A percentile compares a stretch with the other conserved stretches of the same genome.
Conservation (phyloP, 805 yeast genomes). For the Zygotorulaspora florentina region DNA sequence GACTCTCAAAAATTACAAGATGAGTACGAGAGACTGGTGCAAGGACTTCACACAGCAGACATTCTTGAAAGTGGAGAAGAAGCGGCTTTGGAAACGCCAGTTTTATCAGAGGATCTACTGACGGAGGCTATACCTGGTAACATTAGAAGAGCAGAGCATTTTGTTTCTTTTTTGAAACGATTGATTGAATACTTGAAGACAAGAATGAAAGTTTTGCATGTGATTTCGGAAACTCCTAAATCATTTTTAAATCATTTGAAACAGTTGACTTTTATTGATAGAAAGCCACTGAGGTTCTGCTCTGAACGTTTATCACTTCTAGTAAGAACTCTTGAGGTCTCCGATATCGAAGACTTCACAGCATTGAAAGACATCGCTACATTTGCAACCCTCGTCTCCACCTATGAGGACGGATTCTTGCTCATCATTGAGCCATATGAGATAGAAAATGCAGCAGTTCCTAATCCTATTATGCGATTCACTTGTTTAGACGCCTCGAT, state of each 20-base stretch:
- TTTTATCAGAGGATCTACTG: slow-evolving; percentile 75
- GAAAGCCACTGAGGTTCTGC: slow-evolving; percentile 87
- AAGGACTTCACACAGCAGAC: slow-evolving; percentile 82
- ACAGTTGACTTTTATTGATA: slow-evolving; percentile 86
- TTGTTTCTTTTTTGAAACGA: slow-evolving; percentile 85
- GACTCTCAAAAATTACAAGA: slow-evolving; percentile 82
- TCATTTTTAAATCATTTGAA: slow-evolving; percentile 90
- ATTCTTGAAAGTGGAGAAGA: slow-evolving; percentile 49
- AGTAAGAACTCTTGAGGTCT: slow-evolving; percentile 83
- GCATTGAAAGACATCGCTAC: slow-evolving; percentile 95
- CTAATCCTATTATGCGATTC: slow-evolving; percentile 90
- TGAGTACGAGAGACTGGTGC: slow-evolving; percentile 88
- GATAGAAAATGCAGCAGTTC: slow-evolving; percentile 91
- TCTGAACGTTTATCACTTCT: slow-evolving; percentile 84
- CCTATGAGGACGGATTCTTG: slow-evolving; percentile 90
- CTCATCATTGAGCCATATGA: slow-evolving; percentile 94
- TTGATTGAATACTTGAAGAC: slow-evolving; percentile 93
- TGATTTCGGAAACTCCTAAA: slow-evolving; percentile 94
- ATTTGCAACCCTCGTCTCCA: slow-evolving; percentile 91
- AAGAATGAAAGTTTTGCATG: slow-evolving; percentile 95
- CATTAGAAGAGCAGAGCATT: slow-evolving; percentile 94
- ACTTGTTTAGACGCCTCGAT: slow-evolving; percentile 97
- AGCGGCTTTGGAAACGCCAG: slow-evolving; percentile 78
- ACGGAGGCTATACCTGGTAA: slow-evolving; percentile 97
- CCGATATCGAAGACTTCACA: slow-evolving; percentile 84